Conservation (phyloP, 805 yeast species). For the Kodamaea nitidulidarum region DNA sequence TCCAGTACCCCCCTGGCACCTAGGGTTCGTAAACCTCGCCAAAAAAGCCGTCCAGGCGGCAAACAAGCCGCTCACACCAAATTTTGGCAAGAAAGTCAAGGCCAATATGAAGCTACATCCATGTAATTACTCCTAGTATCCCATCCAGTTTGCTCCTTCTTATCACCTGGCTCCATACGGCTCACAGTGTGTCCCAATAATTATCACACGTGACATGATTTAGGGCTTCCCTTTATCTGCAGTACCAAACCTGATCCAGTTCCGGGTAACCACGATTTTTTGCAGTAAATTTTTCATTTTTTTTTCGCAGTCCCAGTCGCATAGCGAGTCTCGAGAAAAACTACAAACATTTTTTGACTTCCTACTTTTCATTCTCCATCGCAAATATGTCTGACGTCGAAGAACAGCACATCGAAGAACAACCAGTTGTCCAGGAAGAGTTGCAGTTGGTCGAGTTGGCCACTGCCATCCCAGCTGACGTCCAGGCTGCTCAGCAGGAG, state of each 20-base stretch:
- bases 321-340: conserved; percentile 1
- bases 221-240: conserved; percentile 7
- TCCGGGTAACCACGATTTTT: conserved; percentile 2
- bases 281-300: conserved; percentile 1
- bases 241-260: neutral
- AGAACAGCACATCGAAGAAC: conserved; percentile 50
- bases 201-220: conserved; percentile 1
- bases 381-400: conserved; percentile 81
- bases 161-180: no score
- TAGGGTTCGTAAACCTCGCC: neutral
- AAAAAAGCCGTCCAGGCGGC: conserved; percentile 1
- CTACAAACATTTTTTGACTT: neutral
- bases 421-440: conserved; percentile 83
- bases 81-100: no score
- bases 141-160: no score
- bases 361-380: conserved; percentile 8
- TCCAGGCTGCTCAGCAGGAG: conserved; percentile 93
- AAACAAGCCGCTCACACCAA: neutral
- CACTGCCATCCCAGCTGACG: conserved; percentile 94
- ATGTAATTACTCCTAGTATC: no score
- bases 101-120: no score
- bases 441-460: conserved; percentile 81
- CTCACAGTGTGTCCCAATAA: neutral
- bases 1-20: neutral
- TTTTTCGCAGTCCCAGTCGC: conserved; percentile 2